phyloP scores from a whole-genome alignment of 345 rosid genomes.

The Moricandia arvensis region DNA sequence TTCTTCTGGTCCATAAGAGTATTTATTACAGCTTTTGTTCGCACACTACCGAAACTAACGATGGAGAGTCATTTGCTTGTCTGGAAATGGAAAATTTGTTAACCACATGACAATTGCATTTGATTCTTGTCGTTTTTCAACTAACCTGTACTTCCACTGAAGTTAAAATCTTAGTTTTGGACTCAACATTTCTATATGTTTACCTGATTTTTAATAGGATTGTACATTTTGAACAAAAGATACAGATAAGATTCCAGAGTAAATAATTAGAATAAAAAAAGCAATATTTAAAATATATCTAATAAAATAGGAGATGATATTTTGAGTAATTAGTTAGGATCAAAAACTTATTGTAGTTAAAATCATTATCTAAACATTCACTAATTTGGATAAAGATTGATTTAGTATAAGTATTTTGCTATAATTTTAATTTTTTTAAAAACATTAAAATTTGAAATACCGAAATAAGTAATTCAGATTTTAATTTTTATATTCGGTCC shows the following conservation, averaged over 20 bases:
- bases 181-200: not conserved
- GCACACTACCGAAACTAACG: not conserved
- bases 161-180: not conserved
- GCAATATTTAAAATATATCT: not conserved
- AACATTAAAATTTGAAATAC: not conserved
- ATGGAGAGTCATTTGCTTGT: slow-evolving; percentile 14
- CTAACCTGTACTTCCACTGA: not conserved
- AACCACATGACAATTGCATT: slow-evolving; percentile 20
- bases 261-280: not conserved
- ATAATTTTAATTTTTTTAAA: not conserved
- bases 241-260: not conserved
- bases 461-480: not conserved
- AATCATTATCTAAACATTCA: not conserved
- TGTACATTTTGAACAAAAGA: not conserved
- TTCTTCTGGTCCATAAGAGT: slow-evolving; percentile 13
- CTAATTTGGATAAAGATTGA: not conserved
- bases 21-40: slow-evolving; percentile 15
- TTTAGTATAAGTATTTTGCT: not conserved
- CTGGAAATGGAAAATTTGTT: slow-evolving; percentile 2
- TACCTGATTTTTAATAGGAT: not conserved
- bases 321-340: not conserved
- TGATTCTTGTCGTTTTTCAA: not conserved
- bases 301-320: not conserved
- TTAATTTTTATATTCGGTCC: not conserved
- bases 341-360: not conserved